Base-by-base conservation (phyloP, 805 yeast genomes). In the Metschnikowia arizonensis region DNA sequence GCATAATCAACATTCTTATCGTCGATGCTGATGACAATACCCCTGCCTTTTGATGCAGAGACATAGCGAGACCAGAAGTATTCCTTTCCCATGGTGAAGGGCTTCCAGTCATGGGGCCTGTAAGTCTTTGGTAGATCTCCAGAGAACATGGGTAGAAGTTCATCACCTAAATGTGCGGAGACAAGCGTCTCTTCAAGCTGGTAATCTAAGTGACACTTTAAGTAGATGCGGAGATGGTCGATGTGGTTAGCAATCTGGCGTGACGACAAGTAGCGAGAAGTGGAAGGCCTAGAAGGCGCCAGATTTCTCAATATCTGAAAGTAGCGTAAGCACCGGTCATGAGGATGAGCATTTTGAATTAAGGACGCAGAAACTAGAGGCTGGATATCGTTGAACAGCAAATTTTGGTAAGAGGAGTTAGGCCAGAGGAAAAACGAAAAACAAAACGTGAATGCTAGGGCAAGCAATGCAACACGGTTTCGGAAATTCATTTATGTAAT, bases 91-190 rank as follows among this genome's bases (percentile, higher is more conserved):
- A 5, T 23, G n/a, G 30, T 5, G 30, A 44, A 44, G 5, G 40
- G 37, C 30, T 29, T 5, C 50, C 53, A 47, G 29, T 48, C 40
- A 18, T 46, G 45, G 5, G 31, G 15, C 14, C 32, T 14, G 9
- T 45, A 33, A 11, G 38, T 41, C 11, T 33, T 12, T 5, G 54
- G 54, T 21, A 46, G 44, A 14, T 42, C 26, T 5, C 46, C 51
- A 3, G 51, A 47, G 37, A 51, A 47, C 53, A 51, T 51, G 23
- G 55, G 55, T 24, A 49, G 47, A 15, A 51, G 53, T 26, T 48
- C 52, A n/a, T 31, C 41, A 7, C 44, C 51, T 31, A 47, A 33
- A 29, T 31, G 29, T 12, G 47, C 45, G 17, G 48, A 38, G n/a
- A 37, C 42, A 4, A 26, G 38, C 4, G 51, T 42, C 23, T 48